Evolutionary conservation across 208 protist species (phyloP), one percentile per base, ranked within the genome.

Genomic region (Blastocrithidia nonstop): DNA sequence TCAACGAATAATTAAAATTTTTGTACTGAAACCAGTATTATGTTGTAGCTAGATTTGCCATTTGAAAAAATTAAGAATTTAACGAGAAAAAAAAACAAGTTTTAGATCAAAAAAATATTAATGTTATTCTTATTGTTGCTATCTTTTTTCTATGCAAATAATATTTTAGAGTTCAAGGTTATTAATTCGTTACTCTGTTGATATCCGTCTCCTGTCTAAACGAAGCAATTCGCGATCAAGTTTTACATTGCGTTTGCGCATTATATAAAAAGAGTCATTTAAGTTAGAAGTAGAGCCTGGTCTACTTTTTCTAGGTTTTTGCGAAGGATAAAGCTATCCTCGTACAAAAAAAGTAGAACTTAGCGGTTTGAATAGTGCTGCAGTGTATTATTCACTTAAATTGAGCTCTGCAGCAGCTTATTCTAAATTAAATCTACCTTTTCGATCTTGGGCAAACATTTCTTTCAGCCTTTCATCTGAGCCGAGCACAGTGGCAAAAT

Each of bases 361-460:
- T 31, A 77, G 19, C 0, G 83, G 83, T 24, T 77, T 79, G 55
- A 82, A 88, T 22, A 92, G 62, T 4, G 83, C 72, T 1, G 75
- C 71, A 2, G 76, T 70, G 44, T 92, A 92, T 24, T 61, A 67
- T 36, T 73, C 64, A 36, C 88, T 68, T 21, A 92, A 55, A 25
- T 80, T 47, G 22, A 92, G 71, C 46, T 84, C 78, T 0, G 63
- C 57, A 2, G 83, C 77, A 3, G 78, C 83, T 48, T 87, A 77
- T 16, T 77, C 74, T 1, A 88, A 44, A 45, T 88, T 92, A 32
- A 92, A 92, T 23, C 78, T 74, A 9, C 83, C 83, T 19, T 70
- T 66, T 16, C 61, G 71, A 41, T 92, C 83, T 37, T 55, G 15
- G 6, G 70, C n/a, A n/a, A n/a, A n/a, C n/a, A n/a, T n/a, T n/a